A percentile compares a stretch with the other conserved stretches of the same genome.
Evolutionary conservation across 78 protist genomes (phyloP).

Genomic region (Tieghemostelium lacteum): DNA sequence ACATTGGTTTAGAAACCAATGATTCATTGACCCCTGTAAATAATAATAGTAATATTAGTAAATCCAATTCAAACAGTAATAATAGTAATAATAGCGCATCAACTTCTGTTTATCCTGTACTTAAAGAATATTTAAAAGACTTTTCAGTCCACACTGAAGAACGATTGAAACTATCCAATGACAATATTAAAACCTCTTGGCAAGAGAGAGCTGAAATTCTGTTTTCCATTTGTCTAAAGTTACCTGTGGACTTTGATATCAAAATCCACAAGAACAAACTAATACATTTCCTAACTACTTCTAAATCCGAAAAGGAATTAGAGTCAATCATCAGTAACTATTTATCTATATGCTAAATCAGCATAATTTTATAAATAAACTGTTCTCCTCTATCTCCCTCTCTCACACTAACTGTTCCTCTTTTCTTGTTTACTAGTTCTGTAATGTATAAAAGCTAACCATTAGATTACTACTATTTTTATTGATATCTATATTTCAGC

Average conservation of each 20-base stretch:
- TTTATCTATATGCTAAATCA: too few species aligned
- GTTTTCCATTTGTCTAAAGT: too few species aligned
- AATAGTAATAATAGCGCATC: neutral
- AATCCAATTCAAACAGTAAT: neutral
- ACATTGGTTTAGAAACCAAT: slow-evolving; percentile 14
- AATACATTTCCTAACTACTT: neutral
- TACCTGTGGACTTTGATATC: too few species aligned
- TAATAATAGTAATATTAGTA: neutral
- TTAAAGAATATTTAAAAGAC: slow-evolving; percentile 51
- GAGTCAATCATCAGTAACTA: slow-evolving; percentile 46
- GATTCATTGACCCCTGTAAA: neutral
- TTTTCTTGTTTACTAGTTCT: too few species aligned
- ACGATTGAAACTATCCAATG: neutral
- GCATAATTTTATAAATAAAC: too few species aligned
- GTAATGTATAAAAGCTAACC: too few species aligned
- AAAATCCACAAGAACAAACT: neutral
- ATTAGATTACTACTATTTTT: too few species aligned
- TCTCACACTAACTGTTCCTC: too few species aligned
- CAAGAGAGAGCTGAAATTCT: slow-evolving; percentile 59
- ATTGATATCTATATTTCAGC: too few species aligned
- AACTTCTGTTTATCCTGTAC: slow-evolving; percentile 1
- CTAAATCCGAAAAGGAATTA: slow-evolving; percentile 18
- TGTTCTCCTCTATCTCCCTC: too few species aligned
- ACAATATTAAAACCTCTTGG: slow-evolving; percentile 33
- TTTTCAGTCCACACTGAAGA: slow-evolving; percentile 29